These are phyloP conservation scores for Ceratobasidium sp. DNA, from an alignment of 1,284 basidiomycete species.

Conservation along the genomic window DNA sequence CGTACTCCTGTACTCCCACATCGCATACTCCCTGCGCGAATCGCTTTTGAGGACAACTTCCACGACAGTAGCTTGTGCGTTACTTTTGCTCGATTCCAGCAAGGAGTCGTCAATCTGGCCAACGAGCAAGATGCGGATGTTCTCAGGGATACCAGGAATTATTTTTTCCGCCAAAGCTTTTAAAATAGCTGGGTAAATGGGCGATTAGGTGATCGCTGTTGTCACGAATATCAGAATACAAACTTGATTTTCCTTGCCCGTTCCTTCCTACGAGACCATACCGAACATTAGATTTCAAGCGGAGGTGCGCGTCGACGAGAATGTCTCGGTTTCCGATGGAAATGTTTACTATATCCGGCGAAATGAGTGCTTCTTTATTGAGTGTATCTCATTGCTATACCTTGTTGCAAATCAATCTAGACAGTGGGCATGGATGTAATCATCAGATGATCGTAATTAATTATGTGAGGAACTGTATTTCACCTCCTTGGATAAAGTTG, in stretches of 20 bases:
- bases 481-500: constrained; percentile 43
- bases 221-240: constrained; percentile 13
- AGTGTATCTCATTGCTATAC: background rate
- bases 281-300: constrained; percentile 42
- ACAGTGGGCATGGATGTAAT: background rate
- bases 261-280: constrained; percentile 52
- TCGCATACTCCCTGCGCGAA: constrained; percentile 45
- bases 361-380: constrained; percentile 11
- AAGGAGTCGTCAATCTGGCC: constrained; percentile 57
- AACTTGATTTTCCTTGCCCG: constrained; percentile 65
- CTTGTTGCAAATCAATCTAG: constrained; percentile 43
- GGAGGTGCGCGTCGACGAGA: constrained; percentile 42
- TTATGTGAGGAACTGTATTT: background rate
- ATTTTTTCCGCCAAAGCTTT: constrained; percentile 55
- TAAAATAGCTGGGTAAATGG: constrained; percentile 51
- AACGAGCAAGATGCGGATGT: constrained; percentile 61
- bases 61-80: constrained; percentile 45
- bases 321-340: constrained; percentile 42
- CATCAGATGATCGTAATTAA: background rate
- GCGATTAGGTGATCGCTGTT: no score
- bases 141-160: constrained; percentile 60
- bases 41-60: constrained; percentile 53
- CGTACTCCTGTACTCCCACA: constrained; percentile 48
- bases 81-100: constrained; percentile 42
- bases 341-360: constrained; percentile 38